Evolutionary conservation across 371 early-diverging fungal species (phyloP), one percentile per base, ranked within the genome.

Genomic region (Parasitella parasitica): DNA sequence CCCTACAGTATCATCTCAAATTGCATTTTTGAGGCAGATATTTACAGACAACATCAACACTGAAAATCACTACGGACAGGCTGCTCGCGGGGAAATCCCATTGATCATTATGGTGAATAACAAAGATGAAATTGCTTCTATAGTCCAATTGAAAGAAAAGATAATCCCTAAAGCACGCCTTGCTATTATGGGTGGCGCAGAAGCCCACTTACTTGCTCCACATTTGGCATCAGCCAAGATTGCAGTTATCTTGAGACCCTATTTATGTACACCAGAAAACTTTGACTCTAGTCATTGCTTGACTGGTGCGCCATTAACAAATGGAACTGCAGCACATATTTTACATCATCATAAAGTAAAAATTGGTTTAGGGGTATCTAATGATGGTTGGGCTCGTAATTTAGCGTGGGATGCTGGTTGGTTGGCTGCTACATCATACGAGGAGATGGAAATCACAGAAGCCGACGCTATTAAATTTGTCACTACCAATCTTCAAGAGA

Each of bases 341-440:
- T 75, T 94, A 6, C 71, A 77, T 56, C 65, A 69, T 13, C 81
- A 86, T 26, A 86, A 89, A 13, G 92, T 94, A 32, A 81, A 80
- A 48, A 77, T 91, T 15, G 88, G 79, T 11, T 49, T 91, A 30
- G 83, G 88, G 30, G 81, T 84, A 0, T 64, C 71, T 3, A 81
- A 86, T 56, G 79, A 86, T 51, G 83, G 86, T 16, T 69, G 73
- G 55, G 83, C 84, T 2, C 82, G 91, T 49, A 84, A 86, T 30
- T 66, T 93, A 60, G 79, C 86, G 3, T 92, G 89, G 88, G 91
- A 89, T 63, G 91, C 94, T 30, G 91, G 89, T 6, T 91, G 90
- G 91, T 82, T 82, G 11, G 63, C 75, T 3, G 66, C 63, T 26
- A 75, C 80, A 38, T 78, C 75, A 16, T 49, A 59, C 0, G 41